Conservation (phyloP, 1,139 yeast species). For the Pichia sp. region DNA sequence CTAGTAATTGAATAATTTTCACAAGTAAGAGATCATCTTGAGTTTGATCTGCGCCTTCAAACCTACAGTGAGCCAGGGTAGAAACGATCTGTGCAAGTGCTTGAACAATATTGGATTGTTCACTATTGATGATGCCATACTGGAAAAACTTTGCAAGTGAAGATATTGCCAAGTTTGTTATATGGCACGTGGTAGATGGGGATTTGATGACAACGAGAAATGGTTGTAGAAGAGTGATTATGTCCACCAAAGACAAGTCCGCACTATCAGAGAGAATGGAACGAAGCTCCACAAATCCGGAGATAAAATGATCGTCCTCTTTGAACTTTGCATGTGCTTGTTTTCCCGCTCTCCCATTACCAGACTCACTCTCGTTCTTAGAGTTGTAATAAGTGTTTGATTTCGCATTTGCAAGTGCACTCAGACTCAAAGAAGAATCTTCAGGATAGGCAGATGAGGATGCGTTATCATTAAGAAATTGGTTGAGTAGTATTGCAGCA, state of each 20-base stretch:
- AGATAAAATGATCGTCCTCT: slow-evolving; percentile 57
- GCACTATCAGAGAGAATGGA: slow-evolving; percentile 56
- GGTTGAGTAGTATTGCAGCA: slow-evolving; percentile 68
- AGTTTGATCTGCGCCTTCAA: slow-evolving; percentile 90
- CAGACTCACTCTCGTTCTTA: background rate
- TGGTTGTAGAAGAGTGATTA: slow-evolving; percentile 75
- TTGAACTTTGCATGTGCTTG: slow-evolving; percentile 16
- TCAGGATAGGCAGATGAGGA: slow-evolving; percentile 2
- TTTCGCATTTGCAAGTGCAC: slow-evolving; percentile 1
- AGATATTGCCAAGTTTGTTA: slow-evolving; percentile 75
- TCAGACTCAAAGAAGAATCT: slow-evolving; percentile 1
- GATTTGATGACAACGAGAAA: slow-evolving; percentile 82
- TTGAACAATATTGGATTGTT: slow-evolving; percentile 43
- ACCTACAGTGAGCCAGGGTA: slow-evolving; percentile 88
- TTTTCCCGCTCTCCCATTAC: slow-evolving; percentile 10
- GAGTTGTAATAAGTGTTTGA: background rate
- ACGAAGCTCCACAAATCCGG: slow-evolving; percentile 75
- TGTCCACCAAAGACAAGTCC: slow-evolving; percentile 53
- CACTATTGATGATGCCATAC: slow-evolving; percentile 45
- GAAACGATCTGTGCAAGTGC: slow-evolving; percentile 57
- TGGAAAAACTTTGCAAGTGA: slow-evolving; percentile 65
- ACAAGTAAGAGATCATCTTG: slow-evolving; percentile 89
- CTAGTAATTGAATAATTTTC: slow-evolving; percentile 72
- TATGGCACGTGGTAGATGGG: slow-evolving; percentile 76
- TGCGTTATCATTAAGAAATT: slow-evolving; percentile 29